Evolutionary conservation across 768 basidiomycete genomes (phyloP), one percentile per base, ranked within the genome.

Genomic region (Russula vinacea): DNA sequence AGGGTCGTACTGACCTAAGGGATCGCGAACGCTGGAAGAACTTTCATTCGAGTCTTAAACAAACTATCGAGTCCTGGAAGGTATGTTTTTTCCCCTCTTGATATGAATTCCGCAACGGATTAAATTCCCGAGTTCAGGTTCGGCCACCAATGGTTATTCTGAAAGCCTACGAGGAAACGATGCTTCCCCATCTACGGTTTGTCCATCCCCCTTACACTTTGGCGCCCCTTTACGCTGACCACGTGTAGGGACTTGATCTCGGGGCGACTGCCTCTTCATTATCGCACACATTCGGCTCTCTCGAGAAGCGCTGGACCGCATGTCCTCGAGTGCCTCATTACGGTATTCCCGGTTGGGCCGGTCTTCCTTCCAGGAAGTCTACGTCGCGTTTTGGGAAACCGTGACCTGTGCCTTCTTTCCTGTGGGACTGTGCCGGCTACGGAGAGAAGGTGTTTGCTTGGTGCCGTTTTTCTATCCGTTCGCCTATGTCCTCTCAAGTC

Each of bases 51-150:
- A 47, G 56, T 14, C 56, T 58, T 13, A 29, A 33, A 13, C 42
- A 22, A 13, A 58, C 56, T 9, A 52, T 50, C 35, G 7, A 58
- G 42, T 22, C 4, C 8, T 58, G 57, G 57, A 49, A 45, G 57
- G 57, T 58, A 45, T n/a, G n/a, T n/a, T 16, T 19, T n/a, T 7
- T 2, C 32, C 47, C 45, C n/a, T 5, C 44, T n/a, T 22, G 22
- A 14, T 47, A 24, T 24, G 22, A 0, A 24, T 47, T 47, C 11
- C 45, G 2, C 45, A 22, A 32, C 44, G n/a, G 42, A 49, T 45
- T 14, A 2, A 24, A 42, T 24, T 13, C 10, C n/a, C 5, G 3
- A 13, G 45, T 47, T 10, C 8, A 49, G 47, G 24, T 5, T 11
- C 3, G 47, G 47, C 47, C 47, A 24, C 24, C 24, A 24, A 22